These are phyloP conservation scores for Pisolithus orientalis DNA, from an alignment of 768 basidiomycete genomes.

Conservation along the genomic window DNA sequence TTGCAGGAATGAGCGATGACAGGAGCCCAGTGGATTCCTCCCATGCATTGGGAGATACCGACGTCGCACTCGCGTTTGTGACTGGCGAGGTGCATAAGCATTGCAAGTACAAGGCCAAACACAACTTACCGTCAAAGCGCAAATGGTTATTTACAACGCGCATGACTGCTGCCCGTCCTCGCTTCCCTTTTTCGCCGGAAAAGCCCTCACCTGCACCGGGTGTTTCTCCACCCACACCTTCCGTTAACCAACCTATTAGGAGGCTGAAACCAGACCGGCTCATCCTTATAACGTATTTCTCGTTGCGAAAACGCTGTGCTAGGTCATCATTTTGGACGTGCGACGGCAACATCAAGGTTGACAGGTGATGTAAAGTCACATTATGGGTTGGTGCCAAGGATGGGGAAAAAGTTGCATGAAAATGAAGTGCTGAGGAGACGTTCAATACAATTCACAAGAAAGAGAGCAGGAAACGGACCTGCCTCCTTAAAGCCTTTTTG, in stretches of 20 bases:
- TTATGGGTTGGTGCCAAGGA: conserved; percentile 63
- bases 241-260: conserved; percentile 92
- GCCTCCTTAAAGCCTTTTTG: conserved; percentile 87
- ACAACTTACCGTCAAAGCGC: conserved; percentile 71
- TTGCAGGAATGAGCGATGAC: conserved; percentile 67
- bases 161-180: conserved; percentile 87
- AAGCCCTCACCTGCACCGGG: conserved; percentile 75
- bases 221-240: conserved; percentile 84
- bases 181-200: conserved; percentile 71
- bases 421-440: conserved; percentile 53
- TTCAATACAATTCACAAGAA: background rate
- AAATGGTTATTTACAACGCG: conserved; percentile 92
- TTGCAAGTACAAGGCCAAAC: background rate
- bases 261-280: conserved; percentile 88
- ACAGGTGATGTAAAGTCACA: conserved; percentile 67
- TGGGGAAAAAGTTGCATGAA: conserved; percentile 65
- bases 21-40: conserved; percentile 84
- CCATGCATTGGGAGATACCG: conserved; percentile 62
- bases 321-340: conserved; percentile 81
- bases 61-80: conserved; percentile 60
- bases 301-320: conserved; percentile 79
- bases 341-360: conserved; percentile 70
- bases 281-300: conserved; percentile 88
- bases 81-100: conserved; percentile 40
- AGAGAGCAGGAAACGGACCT: conserved; percentile 43